These are phyloP conservation scores for Candida orba DNA, from an alignment of 805 yeast species.

Conservation along the genomic window DNA sequence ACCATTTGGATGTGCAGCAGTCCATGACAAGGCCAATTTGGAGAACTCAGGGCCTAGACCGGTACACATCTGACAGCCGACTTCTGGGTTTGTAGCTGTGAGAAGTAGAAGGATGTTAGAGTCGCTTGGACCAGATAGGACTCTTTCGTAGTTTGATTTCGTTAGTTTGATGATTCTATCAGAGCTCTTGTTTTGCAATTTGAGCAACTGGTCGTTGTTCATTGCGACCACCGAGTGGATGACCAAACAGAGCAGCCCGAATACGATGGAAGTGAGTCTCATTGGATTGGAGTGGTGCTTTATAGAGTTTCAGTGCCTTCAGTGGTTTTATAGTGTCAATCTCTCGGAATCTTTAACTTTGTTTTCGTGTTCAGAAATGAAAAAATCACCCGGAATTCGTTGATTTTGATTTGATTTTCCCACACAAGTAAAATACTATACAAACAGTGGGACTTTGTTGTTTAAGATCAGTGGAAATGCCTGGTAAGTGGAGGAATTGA, in stretches of 20 bases:
- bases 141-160: constrained; percentile 50
- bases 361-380: neutral
- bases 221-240: constrained; percentile 6
- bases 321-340: no score
- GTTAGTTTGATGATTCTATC: constrained; percentile 40
- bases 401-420: no score
- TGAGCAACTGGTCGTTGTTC: constrained; percentile 18
- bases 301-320: neutral
- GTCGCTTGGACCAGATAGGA: constrained; percentile 56
- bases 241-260: constrained; percentile 1
- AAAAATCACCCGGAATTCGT: no score
- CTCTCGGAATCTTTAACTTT: neutral
- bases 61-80: constrained; percentile 72
- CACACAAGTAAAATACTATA: no score
- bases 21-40: constrained; percentile 57
- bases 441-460: no score
- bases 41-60: constrained; percentile 62
- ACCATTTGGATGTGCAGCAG: constrained; percentile 47
- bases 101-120: constrained; percentile 64
- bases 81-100: constrained; percentile 65
- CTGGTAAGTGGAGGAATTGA: neutral
- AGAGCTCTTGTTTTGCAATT: constrained; percentile 23
- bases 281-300: neutral
- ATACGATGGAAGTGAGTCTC: constrained; percentile 1
- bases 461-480: neutral